phyloP scores from a whole-genome alignment of 176 grass and related monocot genomes.

The Lolium rigidum region DNA sequence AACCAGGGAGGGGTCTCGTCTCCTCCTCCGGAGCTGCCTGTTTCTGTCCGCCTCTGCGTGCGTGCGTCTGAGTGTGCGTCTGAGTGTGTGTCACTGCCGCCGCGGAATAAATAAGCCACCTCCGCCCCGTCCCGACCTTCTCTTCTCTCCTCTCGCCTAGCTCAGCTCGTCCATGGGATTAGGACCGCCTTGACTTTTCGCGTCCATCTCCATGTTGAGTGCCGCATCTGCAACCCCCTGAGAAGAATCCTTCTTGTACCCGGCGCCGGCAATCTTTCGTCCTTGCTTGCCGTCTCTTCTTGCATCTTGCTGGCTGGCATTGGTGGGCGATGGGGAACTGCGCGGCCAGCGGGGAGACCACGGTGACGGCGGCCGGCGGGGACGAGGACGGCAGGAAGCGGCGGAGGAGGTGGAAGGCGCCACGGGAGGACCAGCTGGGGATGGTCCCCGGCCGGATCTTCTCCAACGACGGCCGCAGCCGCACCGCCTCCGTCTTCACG shows the following conservation, averaged over 20 bases:
- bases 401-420: constrained; percentile 60
- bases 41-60: constrained; percentile 29
- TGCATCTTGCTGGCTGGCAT: constrained; percentile 22
- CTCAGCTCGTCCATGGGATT: not conserved
- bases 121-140: constrained; percentile 18
- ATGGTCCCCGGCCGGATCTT: constrained; percentile 83
- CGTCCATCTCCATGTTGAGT: constrained; percentile 21
- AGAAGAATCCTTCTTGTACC: constrained; percentile 20
- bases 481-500: constrained; percentile 73
- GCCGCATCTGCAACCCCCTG: constrained; percentile 37
- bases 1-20: not conserved
- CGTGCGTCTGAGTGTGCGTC: constrained; percentile 23
- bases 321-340: constrained; percentile 69
- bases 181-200: constrained; percentile 52
- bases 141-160: not conserved
- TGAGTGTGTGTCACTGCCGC: constrained; percentile 28
- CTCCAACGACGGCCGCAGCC: constrained; percentile 86
- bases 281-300: constrained; percentile 13
- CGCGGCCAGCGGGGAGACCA: constrained; percentile 48
- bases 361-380: constrained; percentile 3
- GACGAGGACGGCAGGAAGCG: constrained; percentile 37
- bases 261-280: not conserved
- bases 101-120: constrained; percentile 48
- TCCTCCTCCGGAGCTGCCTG: constrained; percentile 39
- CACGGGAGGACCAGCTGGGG: constrained; percentile 77